Conservation (phyloP, 768 basidiomycete species). For the Dendrothele bispora region DNA sequence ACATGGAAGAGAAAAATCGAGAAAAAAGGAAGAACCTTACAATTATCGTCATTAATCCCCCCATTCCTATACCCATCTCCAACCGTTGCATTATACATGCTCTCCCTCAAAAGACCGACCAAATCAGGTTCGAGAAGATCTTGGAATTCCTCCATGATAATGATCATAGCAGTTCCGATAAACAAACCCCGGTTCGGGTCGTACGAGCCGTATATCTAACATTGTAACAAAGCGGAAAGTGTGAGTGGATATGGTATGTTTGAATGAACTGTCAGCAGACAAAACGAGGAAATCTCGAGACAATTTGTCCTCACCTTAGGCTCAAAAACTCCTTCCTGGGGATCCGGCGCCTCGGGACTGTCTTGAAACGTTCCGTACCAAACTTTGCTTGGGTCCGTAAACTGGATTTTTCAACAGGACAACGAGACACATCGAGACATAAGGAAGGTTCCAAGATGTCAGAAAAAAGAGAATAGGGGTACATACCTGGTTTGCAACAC, state of each 20-base stretch:
- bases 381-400: constrained; percentile 23
- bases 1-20: not conserved
- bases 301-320: constrained; percentile 9
- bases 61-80: constrained; percentile 31
- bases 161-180: constrained; percentile 29
- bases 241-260: no score
- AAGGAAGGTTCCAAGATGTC: no score
- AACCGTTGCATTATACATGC: constrained; percentile 32
- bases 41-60: constrained; percentile 28
- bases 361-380: constrained; percentile 29
- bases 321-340: constrained; percentile 12
- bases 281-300: no score
- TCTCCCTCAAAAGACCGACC: constrained; percentile 22
- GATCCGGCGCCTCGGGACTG: constrained; percentile 13
- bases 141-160: constrained; percentile 29
- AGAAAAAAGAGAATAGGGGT: no score
- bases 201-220: constrained; percentile 24
- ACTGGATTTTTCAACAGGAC: no score
- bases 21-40: no score
- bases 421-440: no score
- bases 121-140: constrained; percentile 24
- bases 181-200: constrained; percentile 26
- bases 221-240: no score
- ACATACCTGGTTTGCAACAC: not conserved
- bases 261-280: no score